Conservation (phyloP, 108 stramenopile species). For the Stephanodiscus minutulus region DNA sequence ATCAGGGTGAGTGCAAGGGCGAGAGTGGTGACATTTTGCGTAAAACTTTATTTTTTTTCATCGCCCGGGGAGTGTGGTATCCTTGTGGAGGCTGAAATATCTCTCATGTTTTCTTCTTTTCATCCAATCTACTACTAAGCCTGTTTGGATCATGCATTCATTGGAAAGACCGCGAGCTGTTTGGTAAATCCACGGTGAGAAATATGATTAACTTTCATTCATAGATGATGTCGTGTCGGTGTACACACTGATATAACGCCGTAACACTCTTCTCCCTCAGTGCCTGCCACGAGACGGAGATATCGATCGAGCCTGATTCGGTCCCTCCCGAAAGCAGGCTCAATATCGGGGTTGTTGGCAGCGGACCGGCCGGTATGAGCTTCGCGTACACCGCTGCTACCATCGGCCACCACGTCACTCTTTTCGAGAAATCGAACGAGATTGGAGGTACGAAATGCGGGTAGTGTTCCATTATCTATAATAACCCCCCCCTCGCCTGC, state of each 20-base stretch:
- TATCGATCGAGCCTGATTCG: slow-evolving; percentile 47
- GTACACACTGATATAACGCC: not conserved
- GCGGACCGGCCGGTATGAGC: slow-evolving; percentile 96
- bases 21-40: too few relatives aligned
- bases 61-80: not conserved
- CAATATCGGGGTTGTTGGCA: slow-evolving; percentile 93
- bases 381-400: slow-evolving; percentile 84
- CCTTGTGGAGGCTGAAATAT: not conserved
- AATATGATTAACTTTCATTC: not conserved
- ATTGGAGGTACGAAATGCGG: slow-evolving; percentile 66
- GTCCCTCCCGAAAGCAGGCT: slow-evolving; percentile 51
- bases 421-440: slow-evolving; percentile 82
- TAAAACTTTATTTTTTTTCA: not conserved
- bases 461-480: too few relatives aligned
- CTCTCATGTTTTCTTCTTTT: not conserved
- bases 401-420: slow-evolving; percentile 88
- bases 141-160: slow-evolving; percentile 98
- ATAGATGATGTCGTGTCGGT: not conserved
- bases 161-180: slow-evolving; percentile 93
- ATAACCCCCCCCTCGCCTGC: too few relatives aligned
- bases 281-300: slow-evolving; percentile 94
- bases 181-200: slow-evolving; percentile 89
- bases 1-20: slow-evolving; percentile 75
- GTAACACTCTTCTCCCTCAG: slow-evolving; percentile 7
- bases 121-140: slow-evolving; percentile 49